Percentiles rank a stretch among this genome's conserved stretches.
Evolutionary conservation across 768 basidiomycete genomes (phyloP).

Genomic region (Trametes gibbosa): DNA sequence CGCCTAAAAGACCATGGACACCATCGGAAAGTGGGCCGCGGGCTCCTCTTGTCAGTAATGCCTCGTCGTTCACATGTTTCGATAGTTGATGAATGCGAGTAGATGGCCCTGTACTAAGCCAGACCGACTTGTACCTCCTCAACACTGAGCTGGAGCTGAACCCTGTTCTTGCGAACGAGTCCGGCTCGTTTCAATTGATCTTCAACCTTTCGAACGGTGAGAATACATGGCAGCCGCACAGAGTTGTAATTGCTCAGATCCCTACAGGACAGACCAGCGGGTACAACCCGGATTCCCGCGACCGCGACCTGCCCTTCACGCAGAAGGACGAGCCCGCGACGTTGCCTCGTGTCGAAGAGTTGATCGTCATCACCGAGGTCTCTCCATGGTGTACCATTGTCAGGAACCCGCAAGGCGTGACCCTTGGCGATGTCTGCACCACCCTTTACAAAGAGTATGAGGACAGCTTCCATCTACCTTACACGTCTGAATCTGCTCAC

Average conservation of each 20-base stretch:
- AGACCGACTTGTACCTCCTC: constrained; percentile 81
- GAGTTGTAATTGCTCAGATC: background rate
- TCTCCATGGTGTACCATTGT: constrained; percentile 81
- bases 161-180: constrained; percentile 61
- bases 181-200: constrained; percentile 55
- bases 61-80: background rate
- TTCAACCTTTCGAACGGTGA: constrained; percentile 71
- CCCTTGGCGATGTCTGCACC: constrained; percentile 70
- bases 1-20: constrained; percentile 10
- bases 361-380: constrained; percentile 39
- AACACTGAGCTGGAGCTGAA: constrained; percentile 62
- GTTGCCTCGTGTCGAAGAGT: constrained; percentile 36
- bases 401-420: constrained; percentile 70
- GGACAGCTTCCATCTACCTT: too few relatives aligned
- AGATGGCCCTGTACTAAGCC: constrained; percentile 80
- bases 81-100: background rate
- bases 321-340: constrained; percentile 39
- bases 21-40: constrained; percentile 24
- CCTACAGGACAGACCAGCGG: constrained; percentile 56
- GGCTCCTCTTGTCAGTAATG: constrained; percentile 17
- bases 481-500: background rate
- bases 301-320: constrained; percentile 54
- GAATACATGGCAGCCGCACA: background rate
- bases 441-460: constrained; percentile 76
- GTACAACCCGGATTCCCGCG: constrained; percentile 56